phyloP scores from a whole-genome alignment of 1,139 yeast species.

The Yamadazyma atlantica region DNA sequence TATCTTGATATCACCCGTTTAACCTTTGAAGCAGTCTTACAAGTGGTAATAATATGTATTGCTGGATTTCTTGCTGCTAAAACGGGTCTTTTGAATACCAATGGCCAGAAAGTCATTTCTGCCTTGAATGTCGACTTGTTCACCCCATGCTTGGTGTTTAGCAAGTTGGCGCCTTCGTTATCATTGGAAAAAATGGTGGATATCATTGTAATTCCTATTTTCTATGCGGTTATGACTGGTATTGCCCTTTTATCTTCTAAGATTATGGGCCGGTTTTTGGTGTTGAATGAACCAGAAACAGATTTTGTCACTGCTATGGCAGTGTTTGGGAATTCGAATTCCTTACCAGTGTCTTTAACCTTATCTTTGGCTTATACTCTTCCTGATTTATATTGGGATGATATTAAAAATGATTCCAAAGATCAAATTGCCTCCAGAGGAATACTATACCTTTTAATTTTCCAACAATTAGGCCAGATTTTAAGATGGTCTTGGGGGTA shows the following conservation, averaged over 20 bases:
- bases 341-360: constrained; percentile 76
- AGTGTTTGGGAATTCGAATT: constrained; percentile 81
- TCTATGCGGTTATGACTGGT: constrained; percentile 63
- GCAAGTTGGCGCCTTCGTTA: constrained; percentile 74
- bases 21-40: constrained; percentile 76
- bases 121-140: constrained; percentile 74
- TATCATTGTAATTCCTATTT: constrained; percentile 70
- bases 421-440: constrained; percentile 82
- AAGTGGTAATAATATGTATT: constrained; percentile 70
- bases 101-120: constrained; percentile 66
- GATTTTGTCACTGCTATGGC: constrained; percentile 89
- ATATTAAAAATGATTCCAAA: constrained; percentile 59
- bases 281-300: constrained; percentile 61
- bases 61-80: constrained; percentile 73
- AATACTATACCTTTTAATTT: constrained; percentile 69
- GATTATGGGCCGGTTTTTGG: constrained; percentile 44
- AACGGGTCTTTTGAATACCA: constrained; percentile 54
- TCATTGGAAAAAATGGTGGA: constrained; percentile 67
- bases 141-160: constrained; percentile 82
- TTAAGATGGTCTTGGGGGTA: constrained; percentile 94
- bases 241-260: constrained; percentile 60
- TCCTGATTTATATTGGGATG: constrained; percentile 76
- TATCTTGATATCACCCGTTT: constrained; percentile 57
- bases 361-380: constrained; percentile 69
- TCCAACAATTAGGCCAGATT: constrained; percentile 84